These are phyloP conservation scores for Prunus yedoensis DNA, from an alignment of 331 rosid species.

Conservation along the genomic window DNA sequence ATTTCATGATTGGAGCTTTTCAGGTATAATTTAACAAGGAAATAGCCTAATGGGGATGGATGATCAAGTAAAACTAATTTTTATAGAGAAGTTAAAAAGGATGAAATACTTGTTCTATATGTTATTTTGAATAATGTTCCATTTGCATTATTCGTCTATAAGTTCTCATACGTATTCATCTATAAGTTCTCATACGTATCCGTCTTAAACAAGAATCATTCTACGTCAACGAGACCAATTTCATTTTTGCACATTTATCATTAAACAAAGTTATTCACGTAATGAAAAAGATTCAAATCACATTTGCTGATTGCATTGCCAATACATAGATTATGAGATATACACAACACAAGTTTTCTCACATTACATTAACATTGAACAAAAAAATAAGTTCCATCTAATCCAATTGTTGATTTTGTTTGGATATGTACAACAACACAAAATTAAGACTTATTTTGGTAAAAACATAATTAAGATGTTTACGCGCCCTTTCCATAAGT, in stretches of 20 bases:
- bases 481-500: background rate
- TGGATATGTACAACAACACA: background rate
- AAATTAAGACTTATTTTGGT: background rate
- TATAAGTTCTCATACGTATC: background rate
- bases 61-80: background rate
- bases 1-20: background rate
- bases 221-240: background rate
- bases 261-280: background rate
- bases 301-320: background rate
- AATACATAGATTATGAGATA: too few species aligned
- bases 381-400: too few species aligned
- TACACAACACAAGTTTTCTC: too few species aligned
- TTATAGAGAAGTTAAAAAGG: background rate
- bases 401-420: too few species aligned
- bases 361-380: too few species aligned
- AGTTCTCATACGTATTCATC: background rate
- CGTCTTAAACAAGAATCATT: background rate
- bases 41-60: background rate
- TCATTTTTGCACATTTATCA: background rate
- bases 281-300: background rate
- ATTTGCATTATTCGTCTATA: background rate
- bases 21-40: background rate
- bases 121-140: background rate
- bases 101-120: background rate
- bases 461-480: background rate